A percentile compares a stretch with the other conserved stretches of the same genome.
phyloP scores from a whole-genome alignment of 2,329 filamentous ascomycete genomes.

The Ascochyta fabae region DNA sequence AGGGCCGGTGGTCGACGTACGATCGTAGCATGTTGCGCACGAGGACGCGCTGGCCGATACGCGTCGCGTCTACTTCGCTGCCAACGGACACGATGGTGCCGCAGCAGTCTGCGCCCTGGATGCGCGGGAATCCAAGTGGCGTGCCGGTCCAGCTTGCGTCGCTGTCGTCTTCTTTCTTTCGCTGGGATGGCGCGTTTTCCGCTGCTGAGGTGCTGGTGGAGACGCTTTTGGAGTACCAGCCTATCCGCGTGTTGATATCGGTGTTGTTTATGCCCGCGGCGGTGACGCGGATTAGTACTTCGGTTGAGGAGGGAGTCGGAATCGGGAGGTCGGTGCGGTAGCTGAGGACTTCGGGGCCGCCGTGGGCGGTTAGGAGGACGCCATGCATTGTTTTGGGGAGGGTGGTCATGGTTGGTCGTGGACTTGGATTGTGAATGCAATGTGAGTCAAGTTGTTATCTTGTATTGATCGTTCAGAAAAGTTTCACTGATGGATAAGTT shows the following conservation, averaged over 20 bases:
- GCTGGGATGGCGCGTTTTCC: neutral
- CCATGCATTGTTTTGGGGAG: slow-evolving; percentile 14
- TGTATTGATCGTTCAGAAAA: no score
- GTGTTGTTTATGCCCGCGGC: slow-evolving; percentile 21
- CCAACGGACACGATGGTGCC: slow-evolving; percentile 14
- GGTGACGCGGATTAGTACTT: slow-evolving; percentile 16
- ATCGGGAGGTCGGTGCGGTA: slow-evolving; percentile 11
- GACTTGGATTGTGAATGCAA: no score
- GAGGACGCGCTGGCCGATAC: slow-evolving; percentile 16
- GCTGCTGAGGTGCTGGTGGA: neutral
- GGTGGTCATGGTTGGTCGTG: neutral
- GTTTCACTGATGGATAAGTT: no score
- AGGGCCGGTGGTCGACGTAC: neutral
- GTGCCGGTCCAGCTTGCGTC: slow-evolving; percentile 17
- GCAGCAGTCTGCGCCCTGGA: slow-evolving; percentile 22
- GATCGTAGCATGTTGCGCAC: slow-evolving; percentile 6
- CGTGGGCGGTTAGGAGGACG: slow-evolving; percentile 15
- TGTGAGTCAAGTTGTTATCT: no score
- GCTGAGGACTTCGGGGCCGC: slow-evolving; percentile 14
- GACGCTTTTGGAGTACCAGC: slow-evolving; percentile 21
- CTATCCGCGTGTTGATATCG: slow-evolving; percentile 22
- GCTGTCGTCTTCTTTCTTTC: neutral
- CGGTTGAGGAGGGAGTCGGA: neutral
- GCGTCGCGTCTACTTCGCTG: neutral
- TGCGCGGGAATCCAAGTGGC: slow-evolving; percentile 13